phyloP scores from a whole-genome alignment of 2,329 filamentous ascomycete genomes.

The Colletotrichum sp. region DNA sequence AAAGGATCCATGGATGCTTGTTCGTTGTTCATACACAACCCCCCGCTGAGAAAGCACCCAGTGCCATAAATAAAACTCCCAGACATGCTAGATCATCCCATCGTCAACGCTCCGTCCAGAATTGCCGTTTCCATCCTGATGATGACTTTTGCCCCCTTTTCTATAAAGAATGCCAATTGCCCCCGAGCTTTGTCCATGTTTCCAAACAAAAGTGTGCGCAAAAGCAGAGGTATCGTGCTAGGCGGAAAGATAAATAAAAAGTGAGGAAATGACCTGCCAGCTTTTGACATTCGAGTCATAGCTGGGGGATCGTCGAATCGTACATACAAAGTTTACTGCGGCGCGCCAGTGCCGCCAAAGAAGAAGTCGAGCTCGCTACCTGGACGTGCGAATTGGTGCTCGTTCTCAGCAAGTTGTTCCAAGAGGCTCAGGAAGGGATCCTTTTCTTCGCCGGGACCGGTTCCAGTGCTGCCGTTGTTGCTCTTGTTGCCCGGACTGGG shows the following conservation, averaged over 20 bases:
- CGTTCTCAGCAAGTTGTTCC: slow-evolving; percentile 84
- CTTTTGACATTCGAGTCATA: neutral
- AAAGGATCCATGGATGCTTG: neutral
- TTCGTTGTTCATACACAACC: slow-evolving; percentile 6
- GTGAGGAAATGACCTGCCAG: neutral
- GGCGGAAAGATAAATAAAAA: neutral
- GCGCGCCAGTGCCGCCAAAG: slow-evolving; percentile 41
- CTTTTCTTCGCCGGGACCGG: slow-evolving; percentile 66
- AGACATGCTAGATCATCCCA: slow-evolving; percentile 11
- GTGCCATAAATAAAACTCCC: neutral
- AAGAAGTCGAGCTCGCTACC: slow-evolving; percentile 83
- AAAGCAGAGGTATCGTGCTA: slow-evolving; percentile 7
- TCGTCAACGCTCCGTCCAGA: slow-evolving; percentile 1
- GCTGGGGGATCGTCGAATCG: neutral
- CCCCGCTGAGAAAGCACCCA: neutral
- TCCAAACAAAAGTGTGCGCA: neutral
- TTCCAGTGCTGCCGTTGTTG: slow-evolving; percentile 54
- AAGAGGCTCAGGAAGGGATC: slow-evolving; percentile 82
- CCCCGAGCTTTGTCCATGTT: neutral
- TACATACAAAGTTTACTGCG: slow-evolving; percentile 11
- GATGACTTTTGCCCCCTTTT: neutral
- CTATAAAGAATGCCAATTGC: neutral
- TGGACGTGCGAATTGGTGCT: slow-evolving; percentile 62
- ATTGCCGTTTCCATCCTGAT: slow-evolving; percentile 1
- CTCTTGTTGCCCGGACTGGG: slow-evolving; percentile 49